Percentiles rank a stretch among this genome's conserved stretches.
phyloP scores from a whole-genome alignment of 208 protist species.

The Strigomonas galati region DNA sequence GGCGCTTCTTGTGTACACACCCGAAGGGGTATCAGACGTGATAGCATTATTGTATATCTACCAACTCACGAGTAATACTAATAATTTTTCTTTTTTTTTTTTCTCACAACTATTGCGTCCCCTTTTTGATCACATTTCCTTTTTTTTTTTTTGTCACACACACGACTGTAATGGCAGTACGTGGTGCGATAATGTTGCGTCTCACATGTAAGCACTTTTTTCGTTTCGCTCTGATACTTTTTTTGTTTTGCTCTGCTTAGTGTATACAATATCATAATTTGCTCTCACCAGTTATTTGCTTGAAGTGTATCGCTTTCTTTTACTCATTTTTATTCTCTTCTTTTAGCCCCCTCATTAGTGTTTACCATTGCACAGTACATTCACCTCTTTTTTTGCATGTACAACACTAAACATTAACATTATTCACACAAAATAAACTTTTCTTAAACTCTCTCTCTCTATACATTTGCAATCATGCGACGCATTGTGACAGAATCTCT shows the following conservation, averaged over 20 bases:
- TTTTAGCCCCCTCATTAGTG: background rate
- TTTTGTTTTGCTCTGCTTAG: background rate
- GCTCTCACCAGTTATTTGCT: background rate
- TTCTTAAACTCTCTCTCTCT: conserved; percentile 1
- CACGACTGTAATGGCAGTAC: no score
- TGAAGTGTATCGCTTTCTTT: conserved; percentile 7
- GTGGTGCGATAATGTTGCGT: no score
- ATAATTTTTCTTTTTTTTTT: conserved; percentile 14
- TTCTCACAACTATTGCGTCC: background rate
- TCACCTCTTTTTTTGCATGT: conserved; percentile 4
- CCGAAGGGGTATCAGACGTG: conserved; percentile 37
- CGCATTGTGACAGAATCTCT: no score
- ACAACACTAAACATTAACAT: background rate
- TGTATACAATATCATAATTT: background rate
- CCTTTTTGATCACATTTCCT: background rate
- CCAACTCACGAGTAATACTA: conserved; percentile 3
- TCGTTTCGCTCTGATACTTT: no score
- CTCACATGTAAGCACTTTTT: no score
- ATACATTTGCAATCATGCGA: no score
- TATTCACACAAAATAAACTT: background rate
- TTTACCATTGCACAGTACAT: background rate
- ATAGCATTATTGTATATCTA: no score
- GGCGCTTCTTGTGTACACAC: conserved; percentile 67
- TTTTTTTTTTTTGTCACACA: conserved; percentile 12
- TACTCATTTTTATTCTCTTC: background rate